phyloP scores from a whole-genome alignment of 2,329 filamentous ascomycete genomes.

The Phialophora expanda region DNA sequence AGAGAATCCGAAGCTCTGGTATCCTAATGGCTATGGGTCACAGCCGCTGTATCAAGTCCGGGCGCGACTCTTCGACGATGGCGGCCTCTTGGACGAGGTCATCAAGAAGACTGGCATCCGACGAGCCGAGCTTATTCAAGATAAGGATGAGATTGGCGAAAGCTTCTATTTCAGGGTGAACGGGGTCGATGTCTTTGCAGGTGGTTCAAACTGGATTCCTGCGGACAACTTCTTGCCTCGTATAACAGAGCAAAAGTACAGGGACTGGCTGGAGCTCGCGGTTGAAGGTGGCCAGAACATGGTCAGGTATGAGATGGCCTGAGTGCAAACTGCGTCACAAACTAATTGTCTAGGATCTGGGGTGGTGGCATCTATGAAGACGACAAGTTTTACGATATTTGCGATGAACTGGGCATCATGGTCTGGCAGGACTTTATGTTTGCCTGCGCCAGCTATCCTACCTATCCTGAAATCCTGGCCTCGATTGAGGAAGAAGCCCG shows the following conservation, averaged over 20 bases:
- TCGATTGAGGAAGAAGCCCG: slow-evolving; percentile 69
- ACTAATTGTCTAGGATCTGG: slow-evolving; percentile 58
- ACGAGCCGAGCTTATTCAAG: slow-evolving; percentile 51
- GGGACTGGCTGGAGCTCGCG: slow-evolving; percentile 65
- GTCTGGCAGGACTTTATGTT: slow-evolving; percentile 94
- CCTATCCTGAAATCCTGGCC: slow-evolving; percentile 64
- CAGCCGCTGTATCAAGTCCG: slow-evolving; percentile 1
- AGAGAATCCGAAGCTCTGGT: slow-evolving; percentile 4
- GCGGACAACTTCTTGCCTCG: slow-evolving; percentile 65
- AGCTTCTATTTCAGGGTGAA: slow-evolving; percentile 70
- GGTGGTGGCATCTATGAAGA: slow-evolving; percentile 80
- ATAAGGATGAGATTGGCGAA: slow-evolving; percentile 60
- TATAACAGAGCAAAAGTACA: slow-evolving; percentile 59
- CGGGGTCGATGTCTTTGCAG: slow-evolving; percentile 69
- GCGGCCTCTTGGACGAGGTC: neutral
- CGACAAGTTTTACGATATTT: slow-evolving; percentile 73
- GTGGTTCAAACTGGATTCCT: slow-evolving; percentile 70
- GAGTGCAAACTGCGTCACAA: neutral
- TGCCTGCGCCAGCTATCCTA: slow-evolving; percentile 77
- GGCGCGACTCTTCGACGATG: slow-evolving; percentile 43
- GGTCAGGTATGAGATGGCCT: slow-evolving; percentile 46
- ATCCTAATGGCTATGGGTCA: neutral
- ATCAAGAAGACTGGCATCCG: slow-evolving; percentile 54
- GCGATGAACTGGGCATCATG: slow-evolving; percentile 76
- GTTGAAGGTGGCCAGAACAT: slow-evolving; percentile 66